phyloP scores from a whole-genome alignment of 1,139 yeast genomes.

The Blastobotrys apis region DNA sequence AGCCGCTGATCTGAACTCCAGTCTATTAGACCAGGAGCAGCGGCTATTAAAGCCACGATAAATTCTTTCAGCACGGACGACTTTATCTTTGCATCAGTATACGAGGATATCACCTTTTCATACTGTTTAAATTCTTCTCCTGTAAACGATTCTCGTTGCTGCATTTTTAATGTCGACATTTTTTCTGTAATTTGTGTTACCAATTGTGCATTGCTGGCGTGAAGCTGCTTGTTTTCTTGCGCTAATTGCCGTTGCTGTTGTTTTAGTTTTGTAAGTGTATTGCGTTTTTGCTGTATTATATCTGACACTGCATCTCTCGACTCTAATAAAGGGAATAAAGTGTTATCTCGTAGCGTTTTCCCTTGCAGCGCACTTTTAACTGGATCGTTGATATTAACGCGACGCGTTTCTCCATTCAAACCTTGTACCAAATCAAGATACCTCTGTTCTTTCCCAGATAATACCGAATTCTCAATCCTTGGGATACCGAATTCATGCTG shows the following conservation, averaged over 20 bases:
- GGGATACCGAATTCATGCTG: constrained; percentile 23
- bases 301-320: constrained; percentile 18
- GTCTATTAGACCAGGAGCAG: constrained; percentile 25
- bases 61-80: constrained; percentile 23
- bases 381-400: neutral
- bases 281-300: constrained; percentile 8
- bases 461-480: constrained; percentile 10
- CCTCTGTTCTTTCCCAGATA: constrained; percentile 19
- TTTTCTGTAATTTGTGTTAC: constrained; percentile 13
- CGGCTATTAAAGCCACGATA: constrained; percentile 22
- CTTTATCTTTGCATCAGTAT: constrained; percentile 15
- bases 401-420: no score
- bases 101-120: constrained; percentile 8
- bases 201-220: constrained; percentile 14
- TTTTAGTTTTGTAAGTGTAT: constrained; percentile 11
- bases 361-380: constrained; percentile 3
- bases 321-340: constrained; percentile 13
- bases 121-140: constrained; percentile 15
- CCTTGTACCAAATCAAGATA: constrained; percentile 13
- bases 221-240: constrained; percentile 13
- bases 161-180: constrained; percentile 4
- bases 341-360: constrained; percentile 8
- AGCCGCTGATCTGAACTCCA: constrained; percentile 23
- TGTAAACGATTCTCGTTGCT: constrained; percentile 15
- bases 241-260: constrained; percentile 8